Base-by-base conservation (phyloP, 768 basidiomycete genomes). In the Suillus brevipes region DNA sequence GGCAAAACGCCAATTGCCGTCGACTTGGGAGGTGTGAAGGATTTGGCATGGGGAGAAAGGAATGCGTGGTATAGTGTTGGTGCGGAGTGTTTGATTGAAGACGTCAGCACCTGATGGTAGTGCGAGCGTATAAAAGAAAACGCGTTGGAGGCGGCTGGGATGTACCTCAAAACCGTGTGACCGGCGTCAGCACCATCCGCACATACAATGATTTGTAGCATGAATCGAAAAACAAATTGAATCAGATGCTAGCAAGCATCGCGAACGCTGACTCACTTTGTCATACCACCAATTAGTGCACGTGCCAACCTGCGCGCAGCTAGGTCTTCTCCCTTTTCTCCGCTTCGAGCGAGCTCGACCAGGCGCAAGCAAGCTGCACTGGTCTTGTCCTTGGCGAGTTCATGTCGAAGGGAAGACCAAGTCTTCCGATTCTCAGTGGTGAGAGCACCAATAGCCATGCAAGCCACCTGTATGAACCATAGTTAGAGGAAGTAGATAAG, bases 231-330 rank as follows among this genome's bases (percentile, higher is more conserved):
- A 5, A 23, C 18, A 12, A 36, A 40, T 7, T 20, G 8, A 18
- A 60, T 65, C 25, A 37, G 7, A 20, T 5, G 31, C 36, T n/a
- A n/a, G 16, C 4, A 43, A 47, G 20, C 8, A 47, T 47, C 36
- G 3, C 38, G 14, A 16, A 20, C 2, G 28, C 52, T 45, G 0
- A 64, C 76, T 6, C 60, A 91, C 91, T 83, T 95, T 95, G 71
- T 96, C 94, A 69, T 95, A 95, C 94, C 95, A 98, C 66, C 97
- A 78, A 73, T 98, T 97, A 3, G 93, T 96, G 76, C 96, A 98
- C 0, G 95, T 98, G 14, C 97, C 97, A 7, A 95, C 87, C 76
- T 98, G 97, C 53, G 96, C 90, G 95, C 91, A 0, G 89, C 89
- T 43, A 94, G 77, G 67, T 84, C 85, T 63, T 89, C 87, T 0